phyloP scores from a whole-genome alignment of 345 rosid genomes.

The Lepidium didymum region DNA sequence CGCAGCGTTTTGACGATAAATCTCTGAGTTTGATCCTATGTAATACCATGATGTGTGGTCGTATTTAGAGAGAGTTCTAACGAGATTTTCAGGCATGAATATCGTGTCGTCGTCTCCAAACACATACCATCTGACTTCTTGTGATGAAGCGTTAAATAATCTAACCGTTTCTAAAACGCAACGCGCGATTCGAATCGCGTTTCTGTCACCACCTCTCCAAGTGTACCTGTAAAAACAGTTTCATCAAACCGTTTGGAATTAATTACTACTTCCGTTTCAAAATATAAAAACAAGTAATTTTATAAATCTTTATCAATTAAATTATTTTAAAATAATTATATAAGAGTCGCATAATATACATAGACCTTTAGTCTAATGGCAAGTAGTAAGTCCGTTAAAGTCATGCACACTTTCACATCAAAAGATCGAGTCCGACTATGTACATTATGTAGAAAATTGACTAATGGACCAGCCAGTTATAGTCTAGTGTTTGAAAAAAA shows the following conservation, averaged over 20 bases:
- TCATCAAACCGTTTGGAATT: background rate
- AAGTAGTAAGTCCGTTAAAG: too few species aligned
- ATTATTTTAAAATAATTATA: too few species aligned
- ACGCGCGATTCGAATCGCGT: conserved; percentile 71
- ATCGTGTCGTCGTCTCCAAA: conserved; percentile 84
- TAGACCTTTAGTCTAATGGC: too few species aligned
- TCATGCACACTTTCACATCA: too few species aligned
- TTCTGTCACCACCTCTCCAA: conserved; percentile 45
- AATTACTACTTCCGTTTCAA: background rate
- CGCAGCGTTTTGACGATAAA: conserved; percentile 43
- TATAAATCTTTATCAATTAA: too few species aligned
- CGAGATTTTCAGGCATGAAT: conserved; percentile 61
- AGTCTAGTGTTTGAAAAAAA: too few species aligned
- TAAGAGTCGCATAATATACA: too few species aligned
- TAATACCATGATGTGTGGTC: conserved; percentile 72
- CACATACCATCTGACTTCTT: conserved; percentile 64
- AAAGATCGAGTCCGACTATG: too few species aligned
- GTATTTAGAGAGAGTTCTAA: conserved; percentile 68
- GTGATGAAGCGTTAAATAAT: conserved; percentile 21
- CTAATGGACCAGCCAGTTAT: too few species aligned
- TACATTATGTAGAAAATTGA: too few species aligned
- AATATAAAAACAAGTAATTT: too few species aligned
- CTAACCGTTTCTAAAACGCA: conserved; percentile 49
- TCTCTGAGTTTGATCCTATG: conserved; percentile 70
- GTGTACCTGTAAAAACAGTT: conserved; percentile 35